Evolutionary conservation across 2,329 filamentous ascomycete genomes (phyloP).

Genomic region (Colletotrichum tropicicola): DNA sequence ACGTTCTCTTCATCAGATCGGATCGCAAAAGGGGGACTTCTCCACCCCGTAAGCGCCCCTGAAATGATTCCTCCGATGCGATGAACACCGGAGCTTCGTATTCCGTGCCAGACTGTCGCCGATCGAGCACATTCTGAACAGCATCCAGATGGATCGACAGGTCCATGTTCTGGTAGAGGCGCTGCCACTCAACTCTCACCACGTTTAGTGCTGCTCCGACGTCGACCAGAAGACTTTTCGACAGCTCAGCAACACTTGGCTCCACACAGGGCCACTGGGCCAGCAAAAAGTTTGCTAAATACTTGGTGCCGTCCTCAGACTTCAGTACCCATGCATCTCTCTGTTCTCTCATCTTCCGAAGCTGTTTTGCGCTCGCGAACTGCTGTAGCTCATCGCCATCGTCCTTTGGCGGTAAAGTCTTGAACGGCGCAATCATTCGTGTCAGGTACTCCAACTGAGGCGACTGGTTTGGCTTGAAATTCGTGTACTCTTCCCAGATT

Average conservation of each 20-base stretch:
- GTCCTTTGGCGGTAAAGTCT: constrained; percentile 37
- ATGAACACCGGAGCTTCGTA: constrained; percentile 31
- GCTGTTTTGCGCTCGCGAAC: constrained; percentile 40
- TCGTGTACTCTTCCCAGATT: constrained; percentile 40
- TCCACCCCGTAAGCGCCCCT: constrained; percentile 28
- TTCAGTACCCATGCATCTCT: constrained; percentile 39
- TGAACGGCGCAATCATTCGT: constrained; percentile 41
- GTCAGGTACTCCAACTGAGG: constrained; percentile 42
- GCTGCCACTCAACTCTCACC: constrained; percentile 56
- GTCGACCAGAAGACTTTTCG: constrained; percentile 44
- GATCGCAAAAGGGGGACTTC: constrained; percentile 29
- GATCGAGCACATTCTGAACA: constrained; percentile 51
- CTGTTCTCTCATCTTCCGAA: constrained; percentile 40
- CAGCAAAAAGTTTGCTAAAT: constrained; percentile 51
- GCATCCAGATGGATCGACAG: constrained; percentile 52
- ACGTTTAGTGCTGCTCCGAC: constrained; percentile 44
- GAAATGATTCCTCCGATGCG: constrained; percentile 31
- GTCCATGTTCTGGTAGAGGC: constrained; percentile 56
- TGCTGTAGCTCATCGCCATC: constrained; percentile 33
- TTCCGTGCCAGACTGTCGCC: constrained; percentile 34
- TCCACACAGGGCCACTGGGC: constrained; percentile 54
- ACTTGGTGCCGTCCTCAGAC: constrained; percentile 43
- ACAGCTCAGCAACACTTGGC: constrained; percentile 41
- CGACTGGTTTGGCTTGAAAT: constrained; percentile 44
- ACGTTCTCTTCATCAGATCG: constrained; percentile 32